These are phyloP conservation scores for Eragrostis nindensis DNA, from an alignment of 176 grass and related monocot species.

Conservation along the genomic window DNA sequence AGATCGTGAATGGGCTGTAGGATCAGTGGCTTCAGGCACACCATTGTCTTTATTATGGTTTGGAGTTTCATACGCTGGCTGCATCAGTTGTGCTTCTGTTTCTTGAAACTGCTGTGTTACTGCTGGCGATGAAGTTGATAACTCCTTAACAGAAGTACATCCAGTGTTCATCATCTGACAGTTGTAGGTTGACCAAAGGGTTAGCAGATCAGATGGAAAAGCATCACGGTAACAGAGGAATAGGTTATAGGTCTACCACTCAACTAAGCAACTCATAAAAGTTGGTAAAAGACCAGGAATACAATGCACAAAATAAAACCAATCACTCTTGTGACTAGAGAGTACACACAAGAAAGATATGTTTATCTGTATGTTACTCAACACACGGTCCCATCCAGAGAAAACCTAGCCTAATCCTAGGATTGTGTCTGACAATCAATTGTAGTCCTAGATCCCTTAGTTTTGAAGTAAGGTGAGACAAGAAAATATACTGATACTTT, in stretches of 20 bases:
- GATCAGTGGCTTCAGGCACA: not conserved
- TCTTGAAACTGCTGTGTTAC: not conserved
- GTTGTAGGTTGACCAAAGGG: not conserved
- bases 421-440: not conserved
- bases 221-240: not conserved
- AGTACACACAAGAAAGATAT: not conserved
- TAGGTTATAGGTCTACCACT: not conserved
- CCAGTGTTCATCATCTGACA: not conserved
- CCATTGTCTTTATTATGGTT: conserved; percentile 9
- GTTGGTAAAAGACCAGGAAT: not conserved
- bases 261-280: conserved; percentile 1
- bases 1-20: not conserved
- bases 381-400: not conserved
- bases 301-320: not conserved
- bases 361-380: not conserved
- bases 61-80: not conserved
- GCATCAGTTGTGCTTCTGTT: not conserved
- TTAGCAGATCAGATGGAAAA: not conserved
- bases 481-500: not conserved
- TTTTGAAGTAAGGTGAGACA: not conserved
- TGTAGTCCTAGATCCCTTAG: not conserved
- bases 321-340: not conserved
- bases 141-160: not conserved
- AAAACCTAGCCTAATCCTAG: conserved; percentile 1
- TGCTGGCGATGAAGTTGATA: not conserved